Percentiles rank a stretch among this genome's conserved stretches.
Conservation (phyloP, 306 rosid genomes). For the Dryas alaskensis region DNA sequence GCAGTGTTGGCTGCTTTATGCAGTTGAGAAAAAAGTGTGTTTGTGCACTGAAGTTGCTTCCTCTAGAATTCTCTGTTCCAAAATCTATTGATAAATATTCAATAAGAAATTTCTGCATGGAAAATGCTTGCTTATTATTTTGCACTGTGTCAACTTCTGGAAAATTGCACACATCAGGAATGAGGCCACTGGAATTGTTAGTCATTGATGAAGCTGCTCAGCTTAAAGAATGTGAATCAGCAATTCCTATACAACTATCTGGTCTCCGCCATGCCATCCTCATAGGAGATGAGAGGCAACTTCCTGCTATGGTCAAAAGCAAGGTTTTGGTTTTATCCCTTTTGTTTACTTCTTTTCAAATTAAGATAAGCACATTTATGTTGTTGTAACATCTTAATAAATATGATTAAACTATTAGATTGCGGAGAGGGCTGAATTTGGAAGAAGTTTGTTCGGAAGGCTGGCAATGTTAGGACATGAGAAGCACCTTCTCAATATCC, state of each 20-base stretch:
- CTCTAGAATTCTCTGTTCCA: slow-evolving; percentile 14
- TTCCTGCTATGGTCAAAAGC: slow-evolving; percentile 61
- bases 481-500: slow-evolving; percentile 38
- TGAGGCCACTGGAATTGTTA: slow-evolving; percentile 22
- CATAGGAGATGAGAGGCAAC: slow-evolving; percentile 59
- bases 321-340: slow-evolving; percentile 36
- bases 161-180: slow-evolving; percentile 20
- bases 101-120: slow-evolving; percentile 20
- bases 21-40: slow-evolving; percentile 6
- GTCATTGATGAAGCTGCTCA: slow-evolving; percentile 64
- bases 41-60: slow-evolving; percentile 25
- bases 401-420: slow-evolving; percentile 13
- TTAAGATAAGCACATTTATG: not conserved
- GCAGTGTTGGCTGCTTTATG: not conserved
- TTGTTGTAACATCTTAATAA: not conserved
- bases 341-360: not conserved
- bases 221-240: slow-evolving; percentile 57
- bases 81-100: not conserved
- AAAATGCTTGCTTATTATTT: slow-evolving; percentile 43
- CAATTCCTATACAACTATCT: slow-evolving; percentile 48
- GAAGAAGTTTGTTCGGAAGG: slow-evolving; percentile 50
- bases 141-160: slow-evolving; percentile 51
- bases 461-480: slow-evolving; percentile 28
- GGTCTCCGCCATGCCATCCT: slow-evolving; percentile 40
- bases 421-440: slow-evolving; percentile 31